Base-by-base conservation (phyloP, 306 rosid species). In the Glycine latifolia region DNA sequence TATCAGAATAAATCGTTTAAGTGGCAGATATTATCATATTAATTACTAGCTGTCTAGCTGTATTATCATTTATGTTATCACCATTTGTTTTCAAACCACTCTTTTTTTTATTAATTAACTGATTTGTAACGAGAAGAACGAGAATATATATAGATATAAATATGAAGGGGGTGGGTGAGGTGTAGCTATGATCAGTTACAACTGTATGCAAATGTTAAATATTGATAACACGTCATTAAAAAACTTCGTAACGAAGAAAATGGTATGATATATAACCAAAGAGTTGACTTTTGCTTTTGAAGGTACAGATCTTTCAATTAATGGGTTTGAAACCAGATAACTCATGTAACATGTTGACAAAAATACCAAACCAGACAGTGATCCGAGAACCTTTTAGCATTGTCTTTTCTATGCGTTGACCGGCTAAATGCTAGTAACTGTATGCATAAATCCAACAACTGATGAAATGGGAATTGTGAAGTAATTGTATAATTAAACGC, bases 201-300 rank as follows among this genome's bases (percentile, higher is more conserved):
- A 52, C 65, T 49, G 59, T 52, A 65, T 15, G 6, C 43, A 78
- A 52, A 66, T 66, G 43, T 76, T 76, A 48, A 44, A 76, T 77
- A 59, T 69, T 14, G 58, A 12, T 6, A 69, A 54, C 2, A 7
- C 16, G 2, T 2, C 8, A 6, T 65, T 72, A 65, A 6, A 72
- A 73, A 56, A 79, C 5, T 65, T 47, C 48, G 74, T 13, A 9
- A 11, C 43, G 20, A 14, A 48, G 26, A 66, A 66, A 66, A 55
- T 72, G 82, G 71, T 5, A 72, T 41, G 53, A 70, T 52, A 26
- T 26, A 26, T 26, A 54, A 66, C 77, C 35, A 79, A 55, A 50
- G 58, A 75, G 78, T 84, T 84, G 84, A 79, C 81, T 84, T 83
- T 67, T 20, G 78, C 37, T 74, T 41, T 79, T 58, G 44, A 8